A percentile compares a stretch with the other conserved stretches of the same genome.
These are phyloP conservation scores for Pseudopyricularia javanii DNA, from an alignment of 2,329 filamentous ascomycete genomes.

Conservation along the genomic window DNA sequence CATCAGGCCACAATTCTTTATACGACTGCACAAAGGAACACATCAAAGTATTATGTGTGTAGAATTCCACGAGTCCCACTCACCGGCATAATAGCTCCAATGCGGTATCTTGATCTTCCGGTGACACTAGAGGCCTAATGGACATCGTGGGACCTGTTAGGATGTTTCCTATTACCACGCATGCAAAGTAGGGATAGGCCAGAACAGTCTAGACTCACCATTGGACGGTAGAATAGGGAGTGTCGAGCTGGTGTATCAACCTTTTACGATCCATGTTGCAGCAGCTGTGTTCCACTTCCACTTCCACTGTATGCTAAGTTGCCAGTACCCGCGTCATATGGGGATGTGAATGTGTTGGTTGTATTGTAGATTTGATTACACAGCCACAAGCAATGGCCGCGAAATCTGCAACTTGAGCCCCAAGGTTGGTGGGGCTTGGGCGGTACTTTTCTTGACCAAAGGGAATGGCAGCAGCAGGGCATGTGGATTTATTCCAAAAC, in stretches of 20 bases:
- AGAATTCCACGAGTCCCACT: constrained; percentile 9
- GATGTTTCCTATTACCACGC: background rate
- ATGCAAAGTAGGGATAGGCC: background rate
- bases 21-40: background rate
- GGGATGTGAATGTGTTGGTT: too few relatives aligned
- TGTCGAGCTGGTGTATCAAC: constrained; percentile 51
- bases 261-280: constrained; percentile 40
- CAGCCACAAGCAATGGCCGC: too few relatives aligned
- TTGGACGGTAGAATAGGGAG: constrained; percentile 46
- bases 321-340: too few relatives aligned
- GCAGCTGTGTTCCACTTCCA: background rate
- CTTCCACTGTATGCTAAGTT: too few relatives aligned
- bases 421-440: too few relatives aligned
- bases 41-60: background rate
- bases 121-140: constrained; percentile 46
- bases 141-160: constrained; percentile 1
- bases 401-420: too few relatives aligned
- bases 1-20: background rate
- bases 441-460: too few relatives aligned
- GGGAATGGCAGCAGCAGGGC: too few relatives aligned
- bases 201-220: constrained; percentile 33
- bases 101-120: constrained; percentile 49
- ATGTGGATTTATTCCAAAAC: too few relatives aligned
- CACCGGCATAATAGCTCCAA: constrained; percentile 58
- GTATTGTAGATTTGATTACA: too few relatives aligned